Evolutionary conservation across 768 basidiomycete species (phyloP).

Genomic region (Boletus rubroflammeus): DNA sequence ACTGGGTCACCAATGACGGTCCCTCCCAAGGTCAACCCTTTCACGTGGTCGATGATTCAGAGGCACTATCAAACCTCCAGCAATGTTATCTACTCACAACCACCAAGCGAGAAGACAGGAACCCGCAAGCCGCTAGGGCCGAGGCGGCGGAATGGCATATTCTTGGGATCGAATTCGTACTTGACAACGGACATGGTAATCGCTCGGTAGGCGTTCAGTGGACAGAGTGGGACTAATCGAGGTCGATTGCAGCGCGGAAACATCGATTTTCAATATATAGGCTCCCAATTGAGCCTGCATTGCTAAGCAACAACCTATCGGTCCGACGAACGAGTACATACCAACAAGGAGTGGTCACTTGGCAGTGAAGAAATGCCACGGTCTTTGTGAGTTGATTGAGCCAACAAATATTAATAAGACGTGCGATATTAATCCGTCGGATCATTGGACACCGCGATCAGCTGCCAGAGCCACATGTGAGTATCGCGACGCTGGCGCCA

Average conservation of each 20-base stretch:
- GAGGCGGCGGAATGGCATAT: constrained; percentile 40
- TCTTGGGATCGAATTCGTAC: constrained; percentile 37
- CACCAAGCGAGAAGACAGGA: constrained; percentile 50
- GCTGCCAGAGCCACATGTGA: neutral
- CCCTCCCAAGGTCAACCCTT: constrained; percentile 46
- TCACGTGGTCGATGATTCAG: neutral
- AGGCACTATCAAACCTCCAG: neutral
- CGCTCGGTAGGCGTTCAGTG: neutral
- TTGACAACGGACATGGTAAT: constrained; percentile 24
- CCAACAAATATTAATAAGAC: neutral
- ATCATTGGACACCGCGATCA: neutral
- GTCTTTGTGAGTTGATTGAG: neutral
- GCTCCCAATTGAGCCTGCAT: neutral
- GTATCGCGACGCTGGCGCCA: neutral
- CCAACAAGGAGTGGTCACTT: neutral
- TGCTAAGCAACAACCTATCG: constrained; percentile 13
- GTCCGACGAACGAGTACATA: neutral
- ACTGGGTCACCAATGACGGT: constrained; percentile 51
- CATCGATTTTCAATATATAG: constrained; percentile 15
- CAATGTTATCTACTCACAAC: constrained; percentile 32
- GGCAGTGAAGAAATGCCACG: neutral
- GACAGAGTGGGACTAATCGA: neutral
- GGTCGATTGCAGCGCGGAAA: neutral
- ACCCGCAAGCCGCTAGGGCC: constrained; percentile 48
- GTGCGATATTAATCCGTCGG: neutral